Evolutionary conservation across 257 asterid species (phyloP).

Genomic region (Solanum medicagineum): DNA sequence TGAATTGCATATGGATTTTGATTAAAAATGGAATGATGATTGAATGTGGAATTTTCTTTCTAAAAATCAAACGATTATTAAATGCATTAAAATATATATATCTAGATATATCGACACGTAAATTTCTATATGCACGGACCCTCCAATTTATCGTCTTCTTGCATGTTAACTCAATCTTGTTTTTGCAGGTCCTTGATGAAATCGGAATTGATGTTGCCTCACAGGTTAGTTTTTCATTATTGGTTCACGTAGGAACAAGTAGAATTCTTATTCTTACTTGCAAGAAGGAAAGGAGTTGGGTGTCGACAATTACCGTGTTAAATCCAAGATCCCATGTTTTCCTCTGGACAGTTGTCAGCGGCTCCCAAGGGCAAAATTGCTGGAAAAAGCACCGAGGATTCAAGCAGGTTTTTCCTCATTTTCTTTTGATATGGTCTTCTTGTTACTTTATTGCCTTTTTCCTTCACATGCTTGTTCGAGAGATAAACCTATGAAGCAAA

Average conservation of each 20-base stretch:
- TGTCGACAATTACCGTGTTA: not conserved
- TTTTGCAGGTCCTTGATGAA: slow-evolving; percentile 79
- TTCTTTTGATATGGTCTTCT: not conserved
- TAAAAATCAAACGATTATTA: not conserved
- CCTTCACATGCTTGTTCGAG: not conserved
- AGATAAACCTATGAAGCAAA: not conserved
- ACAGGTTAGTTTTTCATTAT: slow-evolving; percentile 41
- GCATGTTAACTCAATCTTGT: not conserved
- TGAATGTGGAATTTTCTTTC: not conserved
- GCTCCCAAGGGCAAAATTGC: slow-evolving; percentile 88
- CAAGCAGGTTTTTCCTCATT: slow-evolving; percentile 41
- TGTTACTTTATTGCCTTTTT: not conserved
- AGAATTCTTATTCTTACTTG: not conserved
- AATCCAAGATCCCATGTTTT: not conserved
- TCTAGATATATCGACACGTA: not conserved
- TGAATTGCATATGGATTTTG: too few relatives aligned
- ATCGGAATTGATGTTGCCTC: slow-evolving; percentile 89
- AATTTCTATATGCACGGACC: not conserved
- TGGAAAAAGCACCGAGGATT: slow-evolving; percentile 54
- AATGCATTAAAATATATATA: not conserved
- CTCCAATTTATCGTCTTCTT: not conserved
- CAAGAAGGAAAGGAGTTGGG: not conserved
- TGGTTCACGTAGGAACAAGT: not conserved
- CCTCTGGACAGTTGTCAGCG: slow-evolving; percentile 50
- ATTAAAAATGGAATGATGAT: not conserved